A percentile compares a stretch with the other conserved stretches of the same genome.
phyloP scores from a whole-genome alignment of 352 stramenopile species.

The Phytophthora citrophthora region DNA sequence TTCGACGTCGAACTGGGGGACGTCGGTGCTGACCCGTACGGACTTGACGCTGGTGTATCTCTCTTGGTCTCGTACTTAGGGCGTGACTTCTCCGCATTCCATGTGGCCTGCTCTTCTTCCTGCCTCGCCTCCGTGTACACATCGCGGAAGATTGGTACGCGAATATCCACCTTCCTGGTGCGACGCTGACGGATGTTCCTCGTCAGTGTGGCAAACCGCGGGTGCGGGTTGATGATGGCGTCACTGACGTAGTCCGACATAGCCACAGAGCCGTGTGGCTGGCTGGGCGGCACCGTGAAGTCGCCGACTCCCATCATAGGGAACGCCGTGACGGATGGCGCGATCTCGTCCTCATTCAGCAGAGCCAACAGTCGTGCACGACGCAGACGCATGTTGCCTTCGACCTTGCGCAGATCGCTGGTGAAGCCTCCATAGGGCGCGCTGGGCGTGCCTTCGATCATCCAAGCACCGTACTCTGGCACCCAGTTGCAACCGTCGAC shows the following conservation, averaged over 20 bases:
- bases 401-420: conserved; percentile 95
- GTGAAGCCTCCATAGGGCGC: conserved; percentile 96
- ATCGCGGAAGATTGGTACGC: conserved; percentile 86
- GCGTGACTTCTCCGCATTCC: conserved; percentile 82
- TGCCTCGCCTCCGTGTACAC: conserved; percentile 81
- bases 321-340: conserved; percentile 96
- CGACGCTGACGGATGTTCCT: conserved; percentile 98
- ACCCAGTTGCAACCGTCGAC: conserved; percentile 97
- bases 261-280: conserved; percentile 81
- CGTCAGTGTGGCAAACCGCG: conserved; percentile 97
- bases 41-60: conserved; percentile 23
- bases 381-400: conserved; percentile 98
- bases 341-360: conserved; percentile 95
- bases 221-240: conserved; percentile 98
- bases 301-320: conserved; percentile 96
- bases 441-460: conserved; percentile 98
- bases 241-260: conserved; percentile 98
- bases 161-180: conserved; percentile 87
- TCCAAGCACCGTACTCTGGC: conserved; percentile 99
- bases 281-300: conserved; percentile 83
- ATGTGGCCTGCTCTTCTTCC: conserved; percentile 69
- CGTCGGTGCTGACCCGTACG: conserved; percentile 29
- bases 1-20: conserved; percentile 61
- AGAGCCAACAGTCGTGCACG: conserved; percentile 94
- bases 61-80: conserved; percentile 81